Evolutionary conservation across 2,329 filamentous ascomycete species (phyloP).

Genomic region (Emergomyces pasteurianus): DNA sequence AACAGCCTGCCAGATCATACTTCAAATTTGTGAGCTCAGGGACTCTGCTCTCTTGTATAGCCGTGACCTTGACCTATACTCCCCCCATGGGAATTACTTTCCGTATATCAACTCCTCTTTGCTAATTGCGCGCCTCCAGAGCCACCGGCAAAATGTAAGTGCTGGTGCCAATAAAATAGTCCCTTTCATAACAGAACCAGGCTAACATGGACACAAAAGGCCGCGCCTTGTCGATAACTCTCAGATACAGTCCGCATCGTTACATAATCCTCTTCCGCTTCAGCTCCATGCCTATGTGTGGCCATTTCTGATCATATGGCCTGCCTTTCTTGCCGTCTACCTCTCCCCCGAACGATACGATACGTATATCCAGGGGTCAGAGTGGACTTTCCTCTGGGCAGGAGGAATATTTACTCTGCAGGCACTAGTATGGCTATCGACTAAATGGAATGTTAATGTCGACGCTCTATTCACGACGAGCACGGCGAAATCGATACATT

Average conservation of each 20-base stretch:
- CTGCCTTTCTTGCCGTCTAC: slow-evolving; percentile 79
- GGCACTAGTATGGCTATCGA: slow-evolving; percentile 84
- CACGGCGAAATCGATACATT: slow-evolving; percentile 54
- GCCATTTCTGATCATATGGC: slow-evolving; percentile 89
- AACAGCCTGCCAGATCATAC: not conserved
- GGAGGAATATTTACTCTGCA: slow-evolving; percentile 80
- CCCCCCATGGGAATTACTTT: not conserved
- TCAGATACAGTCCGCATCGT: slow-evolving; percentile 76
- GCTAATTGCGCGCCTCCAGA: not conserved
- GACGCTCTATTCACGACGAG: slow-evolving; percentile 69
- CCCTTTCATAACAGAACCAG: not conserved
- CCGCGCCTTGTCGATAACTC: slow-evolving; percentile 79
- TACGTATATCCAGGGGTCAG: slow-evolving; percentile 78
- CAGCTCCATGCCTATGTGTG: slow-evolving; percentile 80
- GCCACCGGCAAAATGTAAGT: slow-evolving; percentile 8
- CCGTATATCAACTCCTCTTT: too few relatives aligned
- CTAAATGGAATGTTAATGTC: slow-evolving; percentile 92
- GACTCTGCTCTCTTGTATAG: not conserved
- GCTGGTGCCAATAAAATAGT: not conserved
- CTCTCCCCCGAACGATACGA: slow-evolving; percentile 75
- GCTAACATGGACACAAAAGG: slow-evolving; percentile 33
- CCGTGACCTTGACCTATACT: not conserved
- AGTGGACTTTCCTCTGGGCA: slow-evolving; percentile 96
- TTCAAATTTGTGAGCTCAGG: not conserved
- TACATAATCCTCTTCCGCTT: slow-evolving; percentile 74